A percentile compares a stretch with the other conserved stretches of the same genome.
Evolutionary conservation across 2,329 filamentous ascomycete genomes (phyloP).

Genomic region (Fusarium nygamai): DNA sequence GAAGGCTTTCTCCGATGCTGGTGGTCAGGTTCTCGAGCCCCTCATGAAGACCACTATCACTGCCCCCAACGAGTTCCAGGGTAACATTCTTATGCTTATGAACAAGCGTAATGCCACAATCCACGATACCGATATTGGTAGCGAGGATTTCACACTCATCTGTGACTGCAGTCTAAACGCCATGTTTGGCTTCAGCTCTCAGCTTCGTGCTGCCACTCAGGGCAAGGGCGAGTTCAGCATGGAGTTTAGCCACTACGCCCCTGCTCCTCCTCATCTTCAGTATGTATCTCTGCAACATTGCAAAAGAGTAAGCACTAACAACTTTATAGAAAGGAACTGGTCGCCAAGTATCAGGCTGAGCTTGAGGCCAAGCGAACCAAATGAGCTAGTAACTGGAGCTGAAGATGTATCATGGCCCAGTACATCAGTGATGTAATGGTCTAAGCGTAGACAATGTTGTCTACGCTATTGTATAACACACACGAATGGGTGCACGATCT

Average conservation of each 20-base stretch:
- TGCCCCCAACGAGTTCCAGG: constrained; percentile 96
- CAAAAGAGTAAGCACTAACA: constrained; percentile 3
- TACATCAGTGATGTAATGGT: constrained; percentile 8
- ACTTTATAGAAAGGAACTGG: constrained; percentile 62
- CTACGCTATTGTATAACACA: constrained; percentile 39
- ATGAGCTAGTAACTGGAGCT: constrained; percentile 45
- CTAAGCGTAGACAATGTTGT: constrained; percentile 7
- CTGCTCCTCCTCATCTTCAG: constrained; percentile 89
- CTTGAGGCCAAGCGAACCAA: constrained; percentile 66
- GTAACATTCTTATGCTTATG: constrained; percentile 90
- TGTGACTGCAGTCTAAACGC: constrained; percentile 94
- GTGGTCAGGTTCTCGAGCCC: constrained; percentile 89
- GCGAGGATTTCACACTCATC: constrained; percentile 91
- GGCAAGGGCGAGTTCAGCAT: constrained; percentile 99
- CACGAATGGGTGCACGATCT: constrained; percentile 37
- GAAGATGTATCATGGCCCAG: background rate
- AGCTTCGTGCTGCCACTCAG: constrained; percentile 91
- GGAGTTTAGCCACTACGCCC: constrained; percentile 97
- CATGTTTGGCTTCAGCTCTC: constrained; percentile 97
- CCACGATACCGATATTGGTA: constrained; percentile 91
- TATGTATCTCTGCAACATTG: constrained; percentile 58
- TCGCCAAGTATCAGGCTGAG: constrained; percentile 69
- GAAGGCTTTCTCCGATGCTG: constrained; percentile 85
- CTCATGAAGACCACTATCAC: constrained; percentile 99
- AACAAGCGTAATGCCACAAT: constrained; percentile 98